A percentile compares a stretch with the other conserved stretches of the same genome.
Conservation (phyloP, 2,329 filamentous ascomycete genomes). For the Pseudogymnoascus sp. region DNA sequence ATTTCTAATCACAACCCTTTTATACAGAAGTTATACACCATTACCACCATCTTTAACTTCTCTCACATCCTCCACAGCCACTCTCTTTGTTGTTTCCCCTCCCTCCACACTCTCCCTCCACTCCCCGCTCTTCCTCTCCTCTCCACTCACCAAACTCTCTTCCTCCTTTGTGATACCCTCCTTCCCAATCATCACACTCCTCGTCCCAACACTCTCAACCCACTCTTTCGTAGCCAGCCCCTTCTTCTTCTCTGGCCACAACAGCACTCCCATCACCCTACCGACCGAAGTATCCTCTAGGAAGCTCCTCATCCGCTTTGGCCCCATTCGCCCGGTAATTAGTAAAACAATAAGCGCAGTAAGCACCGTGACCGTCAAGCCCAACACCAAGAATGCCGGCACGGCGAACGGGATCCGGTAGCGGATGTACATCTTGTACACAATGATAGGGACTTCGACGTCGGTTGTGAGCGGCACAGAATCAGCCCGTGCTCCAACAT, state of each 20-base stretch:
- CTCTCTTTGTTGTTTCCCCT: constrained; percentile 11
- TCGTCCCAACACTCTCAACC: not conserved
- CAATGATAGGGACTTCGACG: not conserved
- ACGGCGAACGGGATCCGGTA: not conserved
- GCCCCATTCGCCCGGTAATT: not conserved
- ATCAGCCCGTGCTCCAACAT: not conserved
- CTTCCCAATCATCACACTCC: not conserved
- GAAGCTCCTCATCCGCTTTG: not conserved
- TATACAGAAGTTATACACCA: not conserved
- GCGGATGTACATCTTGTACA: not conserved
- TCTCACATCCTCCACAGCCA: not conserved
- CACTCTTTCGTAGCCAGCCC: not conserved
- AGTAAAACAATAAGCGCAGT: not conserved
- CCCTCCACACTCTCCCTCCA: not conserved
- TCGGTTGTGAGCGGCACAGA: not conserved
- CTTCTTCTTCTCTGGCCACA: not conserved
- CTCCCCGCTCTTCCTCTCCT: not conserved
- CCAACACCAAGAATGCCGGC: not conserved
- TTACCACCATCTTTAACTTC: not conserved
- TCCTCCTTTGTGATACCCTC: not conserved
- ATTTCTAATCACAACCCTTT: not conserved
- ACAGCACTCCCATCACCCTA: not conserved
- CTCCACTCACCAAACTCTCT: not conserved
- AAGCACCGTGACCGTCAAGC: not conserved
- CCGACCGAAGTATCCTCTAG: not conserved